Base-by-base conservation (phyloP, 1,284 basidiomycete species). In the Psilocybe mexicana region DNA sequence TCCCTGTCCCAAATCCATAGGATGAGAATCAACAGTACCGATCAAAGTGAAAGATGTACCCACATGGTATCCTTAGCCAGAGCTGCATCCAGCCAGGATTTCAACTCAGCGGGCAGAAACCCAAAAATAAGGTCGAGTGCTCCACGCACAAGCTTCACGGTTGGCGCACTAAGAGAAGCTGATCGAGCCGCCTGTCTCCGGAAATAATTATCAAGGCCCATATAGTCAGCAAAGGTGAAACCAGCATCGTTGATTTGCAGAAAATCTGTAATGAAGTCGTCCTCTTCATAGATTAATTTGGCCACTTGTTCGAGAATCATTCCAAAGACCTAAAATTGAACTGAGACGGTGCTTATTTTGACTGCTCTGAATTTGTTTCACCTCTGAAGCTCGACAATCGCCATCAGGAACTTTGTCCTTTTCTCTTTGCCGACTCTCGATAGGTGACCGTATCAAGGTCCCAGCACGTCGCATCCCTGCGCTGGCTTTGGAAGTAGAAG, bases 101-200 rank as follows among this genome's bases (percentile, higher is more conserved):
- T 94, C 60, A 97, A 65, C 69, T 97, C 94, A 1, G 80, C 79
- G 3, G 90, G 88, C 18, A 99, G 75, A 75, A 96, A 98, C 6
- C 94, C 93, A 72, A 98, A 99, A 58, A 98, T 94, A 49, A 97
- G 77, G 64, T 98, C 96, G 88, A 98, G 87, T 18, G 94, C 93
- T 5, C 87, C 87, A 25, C 92, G 85, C 26, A 94, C 83, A 8
- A 97, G 83, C 74, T 95, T 95, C 58, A 82, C 70, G 23, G 94
- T 94, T 14, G 84, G 75, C 51, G 82, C 79, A 58, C 84, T 86
- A 46, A 93, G 76, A 1, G 85, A 87, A 12, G 82, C 80, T 47
- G 83, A 79, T n/a, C 90, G 80, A 7, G 90, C 82, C 2, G 96
- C 96, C 67, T 97, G 92, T 40, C 96, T 81, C 25, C 93, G 82